Evolutionary conservation across 2,329 filamentous ascomycete species (phyloP).

Genomic region (Nannizziopsis arthrosporioides): DNA sequence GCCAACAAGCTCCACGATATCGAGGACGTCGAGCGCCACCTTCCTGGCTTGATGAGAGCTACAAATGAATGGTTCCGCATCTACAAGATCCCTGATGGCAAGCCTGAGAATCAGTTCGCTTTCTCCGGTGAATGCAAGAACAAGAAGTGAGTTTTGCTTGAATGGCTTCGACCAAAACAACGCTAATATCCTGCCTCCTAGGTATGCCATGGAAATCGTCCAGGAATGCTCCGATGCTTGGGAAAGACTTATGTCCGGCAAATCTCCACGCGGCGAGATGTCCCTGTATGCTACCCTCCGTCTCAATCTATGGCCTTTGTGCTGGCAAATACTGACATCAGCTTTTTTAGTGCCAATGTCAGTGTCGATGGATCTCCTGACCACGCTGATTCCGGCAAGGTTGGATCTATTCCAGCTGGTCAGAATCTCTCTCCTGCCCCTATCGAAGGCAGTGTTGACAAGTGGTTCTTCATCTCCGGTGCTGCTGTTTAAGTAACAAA

Average conservation of each 20-base stretch:
- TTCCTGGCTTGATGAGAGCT: slow-evolving; percentile 88
- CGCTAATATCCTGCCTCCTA: slow-evolving; percentile 22
- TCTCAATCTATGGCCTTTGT: background rate
- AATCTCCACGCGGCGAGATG: slow-evolving; percentile 65
- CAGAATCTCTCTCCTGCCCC: slow-evolving; percentile 74
- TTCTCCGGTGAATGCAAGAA: slow-evolving; percentile 99
- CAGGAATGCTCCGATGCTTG: slow-evolving; percentile 93
- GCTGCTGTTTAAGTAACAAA: slow-evolving; percentile 57
- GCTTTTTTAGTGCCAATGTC: slow-evolving; percentile 57
- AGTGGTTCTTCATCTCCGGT: slow-evolving; percentile 99
- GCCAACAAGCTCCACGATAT: slow-evolving; percentile 95
- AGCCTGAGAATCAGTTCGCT: slow-evolving; percentile 99
- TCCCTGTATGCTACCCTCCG: slow-evolving; percentile 55
- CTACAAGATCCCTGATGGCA: slow-evolving; percentile 99
- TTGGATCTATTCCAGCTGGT: slow-evolving; percentile 64
- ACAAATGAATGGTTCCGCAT: slow-evolving; percentile 99
- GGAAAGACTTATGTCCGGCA: slow-evolving; percentile 90
- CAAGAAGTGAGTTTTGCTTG: slow-evolving; percentile 56
- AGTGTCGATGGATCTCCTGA: slow-evolving; percentile 61
- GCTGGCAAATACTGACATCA: no score
- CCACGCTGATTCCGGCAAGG: slow-evolving; percentile 56
- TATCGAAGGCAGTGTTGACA: slow-evolving; percentile 94
- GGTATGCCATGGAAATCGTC: slow-evolving; percentile 89
- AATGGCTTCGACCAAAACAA: slow-evolving; percentile 12
- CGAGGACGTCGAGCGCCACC: slow-evolving; percentile 96